A percentile compares a stretch with the other conserved stretches of the same genome.
These are phyloP conservation scores for Cutaneotrichosporon sp. DNA, from an alignment of 1,284 basidiomycete genomes.

Conservation along the genomic window DNA sequence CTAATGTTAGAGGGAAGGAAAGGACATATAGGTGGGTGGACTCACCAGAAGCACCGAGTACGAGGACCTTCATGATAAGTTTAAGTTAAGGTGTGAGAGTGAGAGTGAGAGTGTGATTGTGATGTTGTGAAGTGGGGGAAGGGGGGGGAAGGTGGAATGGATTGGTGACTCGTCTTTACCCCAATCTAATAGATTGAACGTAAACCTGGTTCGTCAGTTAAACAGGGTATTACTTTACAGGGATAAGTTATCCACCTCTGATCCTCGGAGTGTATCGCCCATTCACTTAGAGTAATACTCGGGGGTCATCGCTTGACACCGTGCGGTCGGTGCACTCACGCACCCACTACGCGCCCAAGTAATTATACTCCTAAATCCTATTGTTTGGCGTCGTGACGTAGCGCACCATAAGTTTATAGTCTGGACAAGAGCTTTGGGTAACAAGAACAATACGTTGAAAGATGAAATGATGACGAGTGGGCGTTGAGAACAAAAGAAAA, in stretches of 20 bases:
- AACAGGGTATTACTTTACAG: too few species aligned
- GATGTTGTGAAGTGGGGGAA: neutral
- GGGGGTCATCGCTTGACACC: neutral
- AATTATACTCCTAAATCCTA: neutral
- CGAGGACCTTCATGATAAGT: conserved; percentile 47
- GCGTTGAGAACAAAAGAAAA: neutral
- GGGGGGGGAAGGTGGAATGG: neutral
- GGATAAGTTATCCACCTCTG: neutral
- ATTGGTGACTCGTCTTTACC: neutral
- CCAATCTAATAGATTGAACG: neutral
- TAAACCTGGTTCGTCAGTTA: too few species aligned
- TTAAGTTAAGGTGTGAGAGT: neutral
- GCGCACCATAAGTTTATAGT: neutral
- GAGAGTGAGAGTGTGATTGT: neutral
- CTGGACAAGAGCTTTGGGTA: neutral
- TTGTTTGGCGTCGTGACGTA: neutral
- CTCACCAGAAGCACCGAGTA: conserved; percentile 51
- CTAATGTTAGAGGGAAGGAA: conserved; percentile 27
- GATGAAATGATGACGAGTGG: neutral
- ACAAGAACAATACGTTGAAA: neutral
- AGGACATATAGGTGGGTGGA: neutral
- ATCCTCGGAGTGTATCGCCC: neutral
- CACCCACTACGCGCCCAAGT: too few species aligned
- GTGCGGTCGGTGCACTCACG: too few species aligned
- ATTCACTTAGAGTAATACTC: neutral